Evolutionary conservation across 1,284 basidiomycete species (phyloP).

Genomic region (Ceratobasidium sp.): DNA sequence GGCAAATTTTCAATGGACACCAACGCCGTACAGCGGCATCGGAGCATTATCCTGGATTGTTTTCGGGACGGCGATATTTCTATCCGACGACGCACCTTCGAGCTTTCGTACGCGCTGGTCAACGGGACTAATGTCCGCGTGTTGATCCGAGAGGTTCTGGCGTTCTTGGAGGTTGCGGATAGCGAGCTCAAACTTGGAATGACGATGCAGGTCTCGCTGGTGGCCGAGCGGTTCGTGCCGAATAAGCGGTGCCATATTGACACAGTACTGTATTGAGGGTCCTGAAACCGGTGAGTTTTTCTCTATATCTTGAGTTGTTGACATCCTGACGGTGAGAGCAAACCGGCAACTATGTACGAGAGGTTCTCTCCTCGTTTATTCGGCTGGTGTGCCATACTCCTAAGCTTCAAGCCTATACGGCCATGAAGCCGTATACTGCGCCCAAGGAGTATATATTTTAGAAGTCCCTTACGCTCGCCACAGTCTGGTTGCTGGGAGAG

Average conservation of each 20-base stretch:
- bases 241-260: slow-evolving; percentile 98
- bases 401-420: slow-evolving; percentile 95
- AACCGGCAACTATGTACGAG: slow-evolving; percentile 98
- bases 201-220: slow-evolving; percentile 98
- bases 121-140: slow-evolving; percentile 94
- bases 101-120: slow-evolving; percentile 99
- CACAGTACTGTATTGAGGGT: slow-evolving; percentile 85
- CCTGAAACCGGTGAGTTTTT: slow-evolving; percentile 81
- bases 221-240: slow-evolving; percentile 97
- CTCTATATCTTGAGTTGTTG: slow-evolving; percentile 19
- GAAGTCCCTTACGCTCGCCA: slow-evolving; percentile 92
- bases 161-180: slow-evolving; percentile 94
- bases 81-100: slow-evolving; percentile 92
- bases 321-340: slow-evolving; percentile 54
- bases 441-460: slow-evolving; percentile 94
- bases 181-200: slow-evolving; percentile 97
- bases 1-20: slow-evolving; percentile 99
- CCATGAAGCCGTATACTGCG: slow-evolving; percentile 91
- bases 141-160: slow-evolving; percentile 93
- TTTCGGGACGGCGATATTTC: slow-evolving; percentile 98
- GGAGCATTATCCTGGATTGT: slow-evolving; percentile 93
- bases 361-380: slow-evolving; percentile 95
- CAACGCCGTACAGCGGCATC: slow-evolving; percentile 97
- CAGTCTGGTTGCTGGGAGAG: slow-evolving; percentile 97
- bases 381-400: slow-evolving; percentile 96